phyloP scores from a whole-genome alignment of 306 rosid genomes.

The Vigna reflexopilosa region DNA sequence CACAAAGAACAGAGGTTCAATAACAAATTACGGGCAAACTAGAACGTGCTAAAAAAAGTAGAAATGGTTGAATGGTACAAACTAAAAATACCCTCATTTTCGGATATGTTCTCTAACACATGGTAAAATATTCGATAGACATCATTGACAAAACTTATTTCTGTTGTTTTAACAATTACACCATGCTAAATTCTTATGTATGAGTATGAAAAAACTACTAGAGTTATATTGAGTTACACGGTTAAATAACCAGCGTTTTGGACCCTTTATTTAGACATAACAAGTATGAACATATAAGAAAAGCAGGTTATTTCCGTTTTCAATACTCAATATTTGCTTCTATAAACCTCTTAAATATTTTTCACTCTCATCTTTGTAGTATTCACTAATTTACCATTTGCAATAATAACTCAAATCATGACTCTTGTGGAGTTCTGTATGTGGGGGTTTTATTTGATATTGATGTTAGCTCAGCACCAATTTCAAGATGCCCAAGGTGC shows the following conservation, averaged over 20 bases:
- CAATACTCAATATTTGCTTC: background rate
- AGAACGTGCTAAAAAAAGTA: background rate
- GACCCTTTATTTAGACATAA: constrained; percentile 40
- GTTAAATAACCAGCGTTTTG: background rate
- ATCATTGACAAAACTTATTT: background rate
- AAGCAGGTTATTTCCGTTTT: background rate
- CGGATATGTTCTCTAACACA: background rate
- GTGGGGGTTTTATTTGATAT: constrained; percentile 27
- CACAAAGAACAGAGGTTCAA: too few species aligned
- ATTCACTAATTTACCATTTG: background rate
- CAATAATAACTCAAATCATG: constrained; percentile 42
- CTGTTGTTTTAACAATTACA: constrained; percentile 4
- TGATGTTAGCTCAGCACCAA: constrained; percentile 32
- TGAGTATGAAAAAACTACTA: background rate
- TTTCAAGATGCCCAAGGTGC: constrained; percentile 25
- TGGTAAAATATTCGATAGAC: background rate
- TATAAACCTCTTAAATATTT: constrained; percentile 11
- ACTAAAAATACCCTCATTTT: background rate
- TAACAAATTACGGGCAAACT: too few species aligned
- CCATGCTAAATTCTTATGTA: background rate
- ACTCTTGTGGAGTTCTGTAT: constrained; percentile 28
- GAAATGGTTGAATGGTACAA: background rate
- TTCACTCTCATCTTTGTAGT: background rate
- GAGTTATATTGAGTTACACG: constrained; percentile 1
- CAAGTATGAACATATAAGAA: constrained; percentile 33